Percentiles rank a stretch among this genome's conserved stretches.
These are phyloP conservation scores for Papiliotrema flavescens DNA, from an alignment of 1,284 basidiomycete species.

Conservation along the genomic window DNA sequence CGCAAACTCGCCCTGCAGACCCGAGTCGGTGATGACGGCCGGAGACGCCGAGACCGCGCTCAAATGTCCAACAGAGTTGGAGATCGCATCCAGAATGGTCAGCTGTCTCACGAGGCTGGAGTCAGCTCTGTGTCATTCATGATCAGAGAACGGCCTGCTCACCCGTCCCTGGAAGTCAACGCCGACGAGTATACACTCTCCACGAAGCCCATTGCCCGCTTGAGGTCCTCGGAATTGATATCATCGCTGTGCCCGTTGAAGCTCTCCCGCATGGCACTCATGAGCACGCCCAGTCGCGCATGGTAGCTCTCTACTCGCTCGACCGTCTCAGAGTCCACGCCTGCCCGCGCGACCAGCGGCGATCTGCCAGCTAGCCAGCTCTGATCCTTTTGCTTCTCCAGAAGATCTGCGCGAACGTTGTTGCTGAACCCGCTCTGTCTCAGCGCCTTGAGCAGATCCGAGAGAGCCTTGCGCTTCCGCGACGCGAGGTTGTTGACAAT, in stretches of 20 bases:
- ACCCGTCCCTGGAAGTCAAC: constrained; percentile 54
- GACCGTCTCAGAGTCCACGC: constrained; percentile 17
- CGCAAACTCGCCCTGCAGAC: constrained; percentile 7
- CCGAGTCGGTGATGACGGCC: no score
- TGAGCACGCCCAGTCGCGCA: constrained; percentile 61
- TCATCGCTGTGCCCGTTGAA: constrained; percentile 74
- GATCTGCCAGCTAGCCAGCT: constrained; percentile 60
- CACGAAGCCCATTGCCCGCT: constrained; percentile 70
- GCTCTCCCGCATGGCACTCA: constrained; percentile 66
- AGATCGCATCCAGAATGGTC: constrained; percentile 4
- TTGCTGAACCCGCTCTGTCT: constrained; percentile 73
- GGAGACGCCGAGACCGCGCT: constrained; percentile 19
- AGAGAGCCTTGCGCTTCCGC: constrained; percentile 87
- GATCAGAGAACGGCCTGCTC: constrained; percentile 17
- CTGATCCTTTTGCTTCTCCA: constrained; percentile 61
- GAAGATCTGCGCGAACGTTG: constrained; percentile 68
- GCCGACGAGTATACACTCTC: constrained; percentile 73
- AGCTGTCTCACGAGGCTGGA: constrained; percentile 9
- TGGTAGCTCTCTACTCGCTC: constrained; percentile 63
- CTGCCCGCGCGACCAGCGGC: constrained; percentile 16
- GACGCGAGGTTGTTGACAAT: constrained; percentile 68
- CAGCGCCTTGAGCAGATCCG: constrained; percentile 85
- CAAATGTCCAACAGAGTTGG: constrained; percentile 9
- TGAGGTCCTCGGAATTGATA: constrained; percentile 77
- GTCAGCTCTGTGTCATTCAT: no score